Base-by-base conservation (phyloP, 2,329 filamentous ascomycete genomes). In the Pseudogymnoascus sp. region DNA sequence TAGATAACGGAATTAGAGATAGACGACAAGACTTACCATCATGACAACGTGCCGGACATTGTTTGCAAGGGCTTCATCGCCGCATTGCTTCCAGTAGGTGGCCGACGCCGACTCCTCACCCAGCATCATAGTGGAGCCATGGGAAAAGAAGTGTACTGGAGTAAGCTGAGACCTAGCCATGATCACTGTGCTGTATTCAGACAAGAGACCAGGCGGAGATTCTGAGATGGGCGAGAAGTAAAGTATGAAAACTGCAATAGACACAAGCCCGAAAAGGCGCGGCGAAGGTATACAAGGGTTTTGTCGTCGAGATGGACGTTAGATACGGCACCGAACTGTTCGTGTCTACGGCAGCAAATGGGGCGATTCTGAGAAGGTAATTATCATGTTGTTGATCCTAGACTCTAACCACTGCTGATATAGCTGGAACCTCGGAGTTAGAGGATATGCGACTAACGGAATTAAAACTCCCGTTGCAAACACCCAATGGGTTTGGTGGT, bases 41-140 rank as follows among this genome's bases (percentile, higher is more conserved):
- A 88, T 86, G 35, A 89, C 76, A 2, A 88, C 76, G 40, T 84
- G 82, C 72, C 87, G 84, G 72, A 88, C 78, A 12, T 79, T 79
- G 64, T 83, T 74, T 5, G 78, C 79, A 5, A 87, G 78, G 2
- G 85, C 85, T 65, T 83, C 82, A 66, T 88, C 84, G 59, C 86
- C 86, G 67, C 81, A 83, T 66, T 80, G 77, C 70, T 86, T 85
- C 86, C 86, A 88, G 74, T 87, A 88, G 18, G 79, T 77, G 10
- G 84, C 84, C 0, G 84, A 85, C 1, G 76, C 72, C 12, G 81
- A 83, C 67, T 86, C 80, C 69, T 88, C 86, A 37, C 85, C 86
- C 12, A 88, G 75, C 86, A 88, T 89, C 84, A 87, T 88, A 40
- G 85, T 88, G 12, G 84, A 87, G 70, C 86, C 86, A 79, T 89